phyloP scores from a whole-genome alignment of 495 filamentous ascomycete genomes.

The Penicillium arizonense region DNA sequence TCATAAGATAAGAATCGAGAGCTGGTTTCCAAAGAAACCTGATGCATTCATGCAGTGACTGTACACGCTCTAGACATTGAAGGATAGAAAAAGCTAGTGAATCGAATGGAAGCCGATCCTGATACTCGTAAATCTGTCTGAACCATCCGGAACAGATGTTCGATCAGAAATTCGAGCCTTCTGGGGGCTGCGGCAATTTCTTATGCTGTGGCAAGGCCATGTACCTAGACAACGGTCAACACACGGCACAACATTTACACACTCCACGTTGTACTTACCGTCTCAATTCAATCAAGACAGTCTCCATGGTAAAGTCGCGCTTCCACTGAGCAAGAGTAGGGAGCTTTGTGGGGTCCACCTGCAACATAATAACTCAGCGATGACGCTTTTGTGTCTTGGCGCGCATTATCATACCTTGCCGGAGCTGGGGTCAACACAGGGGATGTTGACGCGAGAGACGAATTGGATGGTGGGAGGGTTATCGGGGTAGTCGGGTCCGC shows the following conservation, averaged over 20 bases:
- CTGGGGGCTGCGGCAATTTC: slow-evolving; percentile 90
- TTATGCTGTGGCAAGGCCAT: slow-evolving; percentile 95
- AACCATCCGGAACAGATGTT: slow-evolving; percentile 16
- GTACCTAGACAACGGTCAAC: slow-evolving; percentile 54
- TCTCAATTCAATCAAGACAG: slow-evolving; percentile 84
- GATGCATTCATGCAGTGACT: slow-evolving; percentile 43
- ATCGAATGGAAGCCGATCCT: slow-evolving; percentile 29
- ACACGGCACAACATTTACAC: background rate
- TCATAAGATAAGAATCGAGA: slow-evolving; percentile 13
- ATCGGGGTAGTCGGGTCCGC: slow-evolving; percentile 86
- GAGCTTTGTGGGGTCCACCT: slow-evolving; percentile 84
- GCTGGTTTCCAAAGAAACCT: slow-evolving; percentile 26
- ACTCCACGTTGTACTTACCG: slow-evolving; percentile 44
- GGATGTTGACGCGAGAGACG: slow-evolving; percentile 89
- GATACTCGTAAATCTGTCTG: slow-evolving; percentile 31
- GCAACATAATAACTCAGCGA: slow-evolving; percentile 3
- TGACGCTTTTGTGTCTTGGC: background rate
- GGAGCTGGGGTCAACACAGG: slow-evolving; percentile 76
- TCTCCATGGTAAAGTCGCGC: slow-evolving; percentile 89
- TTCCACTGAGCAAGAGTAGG: slow-evolving; percentile 86
- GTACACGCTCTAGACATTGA: slow-evolving; percentile 38
- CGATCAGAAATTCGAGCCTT: slow-evolving; percentile 71
- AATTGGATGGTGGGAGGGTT: slow-evolving; percentile 86
- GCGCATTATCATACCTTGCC: slow-evolving; percentile 57
- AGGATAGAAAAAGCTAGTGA: slow-evolving; percentile 23